phyloP scores from a whole-genome alignment of 345 rosid species.

The Bruguiera parviflora region DNA sequence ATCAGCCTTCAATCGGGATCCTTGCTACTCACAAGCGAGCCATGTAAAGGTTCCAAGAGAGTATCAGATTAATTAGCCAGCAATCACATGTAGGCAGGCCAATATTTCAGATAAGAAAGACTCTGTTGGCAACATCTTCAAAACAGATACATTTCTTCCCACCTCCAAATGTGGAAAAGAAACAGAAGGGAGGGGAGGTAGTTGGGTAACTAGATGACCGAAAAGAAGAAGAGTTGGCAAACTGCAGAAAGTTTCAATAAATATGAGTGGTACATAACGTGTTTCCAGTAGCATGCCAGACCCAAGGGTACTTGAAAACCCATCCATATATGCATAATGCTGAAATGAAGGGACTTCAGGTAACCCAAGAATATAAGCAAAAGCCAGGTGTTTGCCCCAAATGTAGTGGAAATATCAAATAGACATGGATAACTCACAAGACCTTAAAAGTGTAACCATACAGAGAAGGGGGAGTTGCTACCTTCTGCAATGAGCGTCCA shows the following conservation, averaged over 20 bases:
- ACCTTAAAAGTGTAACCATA: background rate
- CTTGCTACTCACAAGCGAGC: constrained; percentile 54
- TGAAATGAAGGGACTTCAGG: background rate
- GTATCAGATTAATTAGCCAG: background rate
- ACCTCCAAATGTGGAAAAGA: no score
- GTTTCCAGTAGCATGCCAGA: background rate
- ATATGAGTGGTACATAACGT: no score
- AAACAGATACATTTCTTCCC: no score
- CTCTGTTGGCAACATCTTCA: no score
- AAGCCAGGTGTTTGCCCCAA: background rate
- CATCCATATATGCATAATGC: background rate
- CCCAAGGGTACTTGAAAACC: background rate
- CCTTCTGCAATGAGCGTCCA: constrained; percentile 85
- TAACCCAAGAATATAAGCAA: background rate
- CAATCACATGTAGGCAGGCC: background rate
- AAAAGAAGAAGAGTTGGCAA: no score
- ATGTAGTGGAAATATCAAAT: background rate
- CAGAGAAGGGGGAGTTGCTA: constrained; percentile 18
- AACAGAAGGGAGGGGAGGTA: no score
- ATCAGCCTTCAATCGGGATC: constrained; percentile 73
- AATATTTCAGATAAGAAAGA: background rate
- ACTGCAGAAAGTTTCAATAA: no score
- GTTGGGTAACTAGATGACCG: no score
- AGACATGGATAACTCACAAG: background rate
- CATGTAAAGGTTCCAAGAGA: constrained; percentile 8